Conservation (phyloP, 1,139 yeast species). For the Groenewaldozyma auringiensis region DNA sequence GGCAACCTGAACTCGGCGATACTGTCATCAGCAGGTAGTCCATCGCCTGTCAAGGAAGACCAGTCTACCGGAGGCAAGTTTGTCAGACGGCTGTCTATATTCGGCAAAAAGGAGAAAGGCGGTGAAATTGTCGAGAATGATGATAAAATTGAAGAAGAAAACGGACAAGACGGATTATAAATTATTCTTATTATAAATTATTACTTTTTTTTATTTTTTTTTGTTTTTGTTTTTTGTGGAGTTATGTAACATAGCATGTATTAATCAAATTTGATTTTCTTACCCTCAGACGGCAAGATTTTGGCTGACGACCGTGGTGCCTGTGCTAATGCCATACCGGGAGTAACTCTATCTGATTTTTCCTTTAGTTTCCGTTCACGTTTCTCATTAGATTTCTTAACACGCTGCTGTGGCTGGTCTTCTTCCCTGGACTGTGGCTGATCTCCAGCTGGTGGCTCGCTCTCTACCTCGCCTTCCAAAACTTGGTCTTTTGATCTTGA, state of each 20-base stretch:
- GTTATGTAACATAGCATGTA: not conserved
- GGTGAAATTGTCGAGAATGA: slow-evolving; percentile 9
- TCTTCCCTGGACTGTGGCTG: slow-evolving; percentile 10
- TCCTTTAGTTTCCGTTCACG: not conserved
- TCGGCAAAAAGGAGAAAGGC: slow-evolving; percentile 23
- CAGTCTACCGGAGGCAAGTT: slow-evolving; percentile 19
- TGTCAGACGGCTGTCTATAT: slow-evolving; percentile 26
- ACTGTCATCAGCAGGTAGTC: not conserved
- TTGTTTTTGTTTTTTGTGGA: too few species aligned
- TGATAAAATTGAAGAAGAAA: slow-evolving; percentile 13
- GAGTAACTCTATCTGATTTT: slow-evolving; percentile 35
- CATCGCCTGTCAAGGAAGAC: not conserved
- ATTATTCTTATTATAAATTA: not conserved
- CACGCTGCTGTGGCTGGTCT: slow-evolving; percentile 4
- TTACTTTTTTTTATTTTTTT: not conserved
- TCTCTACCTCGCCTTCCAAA: slow-evolving; percentile 11
- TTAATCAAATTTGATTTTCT: slow-evolving; percentile 60
- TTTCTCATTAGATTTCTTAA: not conserved
- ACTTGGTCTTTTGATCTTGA: slow-evolving; percentile 11
- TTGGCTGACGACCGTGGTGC: slow-evolving; percentile 91
- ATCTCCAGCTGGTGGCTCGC: slow-evolving; percentile 1
- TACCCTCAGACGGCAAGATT: slow-evolving; percentile 85
- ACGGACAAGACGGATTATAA: not conserved
- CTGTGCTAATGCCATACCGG: slow-evolving; percentile 79
- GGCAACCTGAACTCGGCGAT: not conserved